A percentile compares a stretch with the other conserved stretches of the same genome.
phyloP scores from a whole-genome alignment of 176 grass and related monocot genomes.

The Avena insularis region DNA sequence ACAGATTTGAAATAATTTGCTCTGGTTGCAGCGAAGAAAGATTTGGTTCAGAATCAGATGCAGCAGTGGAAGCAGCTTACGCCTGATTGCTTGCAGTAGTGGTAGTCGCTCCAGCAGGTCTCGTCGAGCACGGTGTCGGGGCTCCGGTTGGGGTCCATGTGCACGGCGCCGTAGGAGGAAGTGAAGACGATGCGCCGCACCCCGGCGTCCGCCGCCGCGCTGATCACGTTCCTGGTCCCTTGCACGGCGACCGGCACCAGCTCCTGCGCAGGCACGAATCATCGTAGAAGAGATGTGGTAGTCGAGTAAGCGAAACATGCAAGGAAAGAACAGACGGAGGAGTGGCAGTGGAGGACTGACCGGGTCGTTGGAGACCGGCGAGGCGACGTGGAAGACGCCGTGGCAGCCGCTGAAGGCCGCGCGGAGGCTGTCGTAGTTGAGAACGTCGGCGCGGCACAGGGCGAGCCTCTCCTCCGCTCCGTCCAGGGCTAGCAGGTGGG shows the following conservation, averaged over 20 bases:
- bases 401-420: constrained; percentile 50
- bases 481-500: constrained; percentile 42
- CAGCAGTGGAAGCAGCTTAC: too few species aligned
- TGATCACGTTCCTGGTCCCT: constrained; percentile 51
- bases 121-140: constrained; percentile 65
- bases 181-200: constrained; percentile 50
- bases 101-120: constrained; percentile 67
- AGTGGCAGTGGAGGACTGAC: not conserved
- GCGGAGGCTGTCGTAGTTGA: constrained; percentile 33
- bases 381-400: constrained; percentile 65
- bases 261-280: not conserved
- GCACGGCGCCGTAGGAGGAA: constrained; percentile 58
- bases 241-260: constrained; percentile 53
- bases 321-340: not conserved
- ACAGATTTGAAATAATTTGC: too few species aligned
- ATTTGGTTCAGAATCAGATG: too few species aligned
- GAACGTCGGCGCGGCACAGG: constrained; percentile 55
- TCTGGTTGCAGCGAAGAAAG: too few species aligned
- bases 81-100: constrained; percentile 48
- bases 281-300: not conserved
- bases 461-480: constrained; percentile 47
- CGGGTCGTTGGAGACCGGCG: constrained; percentile 43
- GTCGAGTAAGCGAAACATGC: not conserved
- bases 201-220: constrained; percentile 45
- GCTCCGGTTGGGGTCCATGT: constrained; percentile 67